These are phyloP conservation scores for Aspergillus incahuasiensis DNA, from an alignment of 495 filamentous ascomycete genomes.

Conservation along the genomic window DNA sequence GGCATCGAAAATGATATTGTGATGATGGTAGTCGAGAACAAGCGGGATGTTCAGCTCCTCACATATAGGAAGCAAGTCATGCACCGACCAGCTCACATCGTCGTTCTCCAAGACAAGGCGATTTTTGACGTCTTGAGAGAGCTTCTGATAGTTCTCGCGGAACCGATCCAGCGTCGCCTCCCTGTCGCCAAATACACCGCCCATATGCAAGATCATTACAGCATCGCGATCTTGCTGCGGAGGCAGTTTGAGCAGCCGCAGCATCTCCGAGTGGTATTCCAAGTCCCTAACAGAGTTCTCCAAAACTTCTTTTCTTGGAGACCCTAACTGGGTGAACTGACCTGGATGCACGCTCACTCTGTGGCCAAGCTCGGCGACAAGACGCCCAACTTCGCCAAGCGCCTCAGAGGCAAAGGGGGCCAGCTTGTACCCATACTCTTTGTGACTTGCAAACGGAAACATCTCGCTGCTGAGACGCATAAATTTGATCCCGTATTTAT, in stretches of 20 bases:
- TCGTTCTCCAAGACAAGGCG: constrained; percentile 92
- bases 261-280: constrained; percentile 84
- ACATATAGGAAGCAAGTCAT: constrained; percentile 86
- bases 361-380: constrained; percentile 78
- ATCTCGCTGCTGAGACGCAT: constrained; percentile 90
- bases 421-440: constrained; percentile 81
- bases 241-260: constrained; percentile 71
- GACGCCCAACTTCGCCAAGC: constrained; percentile 69
- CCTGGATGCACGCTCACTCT: constrained; percentile 88
- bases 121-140: constrained; percentile 66
- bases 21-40: constrained; percentile 91
- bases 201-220: constrained; percentile 94
- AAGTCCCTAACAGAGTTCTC: constrained; percentile 73
- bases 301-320: constrained; percentile 70
- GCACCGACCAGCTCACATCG: constrained; percentile 84
- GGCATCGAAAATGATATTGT: constrained; percentile 85
- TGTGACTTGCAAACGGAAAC: constrained; percentile 92
- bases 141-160: constrained; percentile 64
- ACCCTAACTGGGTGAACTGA: constrained; percentile 88
- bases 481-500: constrained; percentile 88
- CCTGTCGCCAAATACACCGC: constrained; percentile 88
- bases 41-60: constrained; percentile 90
- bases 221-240: constrained; percentile 81
- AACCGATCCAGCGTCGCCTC: constrained; percentile 76
- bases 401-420: constrained; percentile 79